Conservation (phyloP, 106 monocot species). For the Apostasia shenzhenica region DNA sequence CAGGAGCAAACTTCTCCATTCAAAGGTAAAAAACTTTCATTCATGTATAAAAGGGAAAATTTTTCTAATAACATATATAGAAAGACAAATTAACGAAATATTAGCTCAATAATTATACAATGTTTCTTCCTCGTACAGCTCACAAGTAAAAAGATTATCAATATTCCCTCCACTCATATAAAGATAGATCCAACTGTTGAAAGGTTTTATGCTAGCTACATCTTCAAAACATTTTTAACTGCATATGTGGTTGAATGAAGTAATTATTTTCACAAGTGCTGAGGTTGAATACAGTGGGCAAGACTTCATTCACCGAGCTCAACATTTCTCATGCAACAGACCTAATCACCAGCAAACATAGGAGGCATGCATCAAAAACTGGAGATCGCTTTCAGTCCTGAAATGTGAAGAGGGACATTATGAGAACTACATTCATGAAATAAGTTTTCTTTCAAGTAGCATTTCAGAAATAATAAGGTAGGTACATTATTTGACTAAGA, state of each 20-base stretch:
- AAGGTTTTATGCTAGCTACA: too few relatives aligned
- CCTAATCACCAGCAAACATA: constrained; percentile 62
- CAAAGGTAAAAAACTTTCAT: background rate
- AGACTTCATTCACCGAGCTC: too few relatives aligned
- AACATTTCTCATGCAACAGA: constrained; percentile 35
- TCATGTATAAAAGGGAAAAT: background rate
- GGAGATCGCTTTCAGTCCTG: constrained; percentile 76
- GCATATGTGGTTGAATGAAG: background rate
- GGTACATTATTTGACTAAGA: too few relatives aligned
- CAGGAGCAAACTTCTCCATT: background rate
- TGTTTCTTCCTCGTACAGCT: background rate
- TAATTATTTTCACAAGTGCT: background rate
- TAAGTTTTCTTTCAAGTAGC: too few relatives aligned
- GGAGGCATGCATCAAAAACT: constrained; percentile 64
- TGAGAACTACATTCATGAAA: too few relatives aligned
- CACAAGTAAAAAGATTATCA: background rate
- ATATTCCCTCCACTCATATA: background rate
- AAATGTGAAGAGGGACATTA: constrained; percentile 2
- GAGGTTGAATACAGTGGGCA: too few relatives aligned
- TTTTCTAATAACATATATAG: background rate
- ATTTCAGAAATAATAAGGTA: too few relatives aligned
- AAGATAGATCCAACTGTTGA: background rate
- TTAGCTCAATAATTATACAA: background rate
- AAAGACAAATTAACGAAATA: background rate
- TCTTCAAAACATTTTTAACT: background rate